Base-by-base conservation (phyloP, 257 asterid species). In the Rehmannia glutinosa region DNA sequence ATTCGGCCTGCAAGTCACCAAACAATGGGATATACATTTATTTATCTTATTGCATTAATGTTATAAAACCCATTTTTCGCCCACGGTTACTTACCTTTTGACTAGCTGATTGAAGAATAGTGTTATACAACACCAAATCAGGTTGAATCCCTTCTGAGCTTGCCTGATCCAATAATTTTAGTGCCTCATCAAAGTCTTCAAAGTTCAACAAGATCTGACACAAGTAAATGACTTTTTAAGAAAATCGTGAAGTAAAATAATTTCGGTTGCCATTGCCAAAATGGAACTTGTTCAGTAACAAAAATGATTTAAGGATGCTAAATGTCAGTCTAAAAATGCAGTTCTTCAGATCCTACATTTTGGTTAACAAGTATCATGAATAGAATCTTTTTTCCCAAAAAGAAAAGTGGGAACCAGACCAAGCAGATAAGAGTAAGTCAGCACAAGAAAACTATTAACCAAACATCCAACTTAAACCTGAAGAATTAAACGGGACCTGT, bases 41-140 rank as follows among this genome's bases (percentile, higher is more conserved):
- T n/a, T n/a, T n/a, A n/a, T n/a, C n/a, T n/a, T n/a, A n/a, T n/a
- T n/a, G n/a, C n/a, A n/a, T n/a, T n/a, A n/a, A n/a, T n/a, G n/a
- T n/a, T n/a, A n/a, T n/a, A n/a, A n/a, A n/a, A n/a, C n/a, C n/a
- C n/a, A n/a, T n/a, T n/a, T n/a, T n/a, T n/a, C n/a, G 54, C 27
- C 12, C 8, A 12, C 36, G 59, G 51, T 55, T 63, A 30, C 47
- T 66, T 86, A 89, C 98, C 96, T 81, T 78, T 69, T 69, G 73
- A 69, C 78, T 50, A 49, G 98, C 96, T 65, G 36, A 81, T 63
- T 60, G 84, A 74, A 90, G 85, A 84, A 88, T 63, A 59, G 85
- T 78, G 82, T 92, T 88, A 83, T 77, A 90, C 51, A 83, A 55
- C 49, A 82, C 56, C 67, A 76, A 23, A 78, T 92, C 94, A 47